Base-by-base conservation (phyloP, 2,329 filamentous ascomycete genomes). In the Neurospora crassa region DNA sequence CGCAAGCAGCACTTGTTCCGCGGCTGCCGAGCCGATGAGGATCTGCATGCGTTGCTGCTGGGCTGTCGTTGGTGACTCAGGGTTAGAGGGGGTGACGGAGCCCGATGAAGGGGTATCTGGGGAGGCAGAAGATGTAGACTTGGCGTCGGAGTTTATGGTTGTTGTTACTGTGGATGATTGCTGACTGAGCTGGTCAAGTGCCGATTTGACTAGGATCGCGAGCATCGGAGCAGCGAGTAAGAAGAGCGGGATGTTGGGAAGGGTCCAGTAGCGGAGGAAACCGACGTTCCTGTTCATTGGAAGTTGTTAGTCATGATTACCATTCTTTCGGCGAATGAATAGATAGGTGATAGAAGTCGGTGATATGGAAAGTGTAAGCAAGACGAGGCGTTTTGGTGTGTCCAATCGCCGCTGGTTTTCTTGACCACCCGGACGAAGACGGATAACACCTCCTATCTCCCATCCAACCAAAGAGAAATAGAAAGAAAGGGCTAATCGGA, bases 221-320 rank as follows among this genome's bases (percentile, higher is more conserved):
- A 97, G 83, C 84, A 95, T 91, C 1, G 96, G 96, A 0, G 87
- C 81, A 1, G 94, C 94, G 12, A 99, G 86, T 29, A 94, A 77
- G 81, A 99, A 99, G 1, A 99, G 86, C 0, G 96, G 96, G 11
- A 96, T 78, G 78, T 99, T 97, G 6, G 91, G 89, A 0, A 91
- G 74, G 0, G 90, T 97, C 96, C 96, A 99, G 83, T 99, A 99
- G 72, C 87, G 87, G 69, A 98, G 86, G 75, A 97, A 91, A 0
- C 96, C 96, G 69, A 92, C 89, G 76, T 95, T 90, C 96, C 94
- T 97, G 73, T 6, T 29, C 1, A 8, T 40, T 40, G 34, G 40
- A 4, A 14, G 16, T 29, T 5, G 43, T 68, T 59, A 71, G 45
- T 68, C 29, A 63, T 11, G 53, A 63, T 63, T 34, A 18, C 24